A percentile compares a stretch with the other conserved stretches of the same genome.
Evolutionary conservation across 2,329 filamentous ascomycete species (phyloP).

Genomic region (Shiraia bambusicola): DNA sequence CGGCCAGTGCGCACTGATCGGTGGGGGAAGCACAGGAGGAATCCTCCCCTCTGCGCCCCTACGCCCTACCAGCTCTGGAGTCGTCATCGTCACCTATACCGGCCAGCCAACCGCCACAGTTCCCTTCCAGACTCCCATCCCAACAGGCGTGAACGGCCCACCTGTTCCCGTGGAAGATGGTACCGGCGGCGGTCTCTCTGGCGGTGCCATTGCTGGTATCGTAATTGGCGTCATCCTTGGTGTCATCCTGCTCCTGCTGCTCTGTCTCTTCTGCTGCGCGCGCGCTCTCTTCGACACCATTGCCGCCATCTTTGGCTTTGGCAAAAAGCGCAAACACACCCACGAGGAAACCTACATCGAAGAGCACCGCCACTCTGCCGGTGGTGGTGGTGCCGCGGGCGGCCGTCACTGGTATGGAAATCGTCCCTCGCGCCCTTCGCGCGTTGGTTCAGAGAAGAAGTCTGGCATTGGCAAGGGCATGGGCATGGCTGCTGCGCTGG

Average conservation of each 20-base stretch:
- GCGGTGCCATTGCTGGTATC: constrained; percentile 77
- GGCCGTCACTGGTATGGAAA: constrained; percentile 54
- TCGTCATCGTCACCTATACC: constrained; percentile 53
- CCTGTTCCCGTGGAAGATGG: constrained; percentile 32
- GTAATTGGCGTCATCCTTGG: constrained; percentile 73
- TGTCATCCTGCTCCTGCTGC: constrained; percentile 64
- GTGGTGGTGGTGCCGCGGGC: constrained; percentile 59
- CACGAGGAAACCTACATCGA: constrained; percentile 64
- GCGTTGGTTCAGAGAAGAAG: constrained; percentile 38
- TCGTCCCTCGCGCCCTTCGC: constrained; percentile 36
- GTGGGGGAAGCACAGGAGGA: constrained; percentile 52
- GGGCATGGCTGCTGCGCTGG: constrained; percentile 47
- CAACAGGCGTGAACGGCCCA: constrained; percentile 52
- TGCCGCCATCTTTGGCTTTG: constrained; percentile 62
- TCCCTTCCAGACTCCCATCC: constrained; percentile 55
- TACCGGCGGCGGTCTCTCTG: constrained; percentile 57
- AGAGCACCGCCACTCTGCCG: constrained; percentile 62
- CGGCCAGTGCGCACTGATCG: constrained; percentile 59
- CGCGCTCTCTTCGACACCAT: constrained; percentile 58
- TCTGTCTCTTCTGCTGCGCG: constrained; percentile 72
- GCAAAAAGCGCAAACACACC: constrained; percentile 49
- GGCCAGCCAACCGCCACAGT: constrained; percentile 50
- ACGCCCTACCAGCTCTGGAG: constrained; percentile 56
- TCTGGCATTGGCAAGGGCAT: constrained; percentile 37
- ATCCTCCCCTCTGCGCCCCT: constrained; percentile 53